Evolutionary conservation across 495 filamentous ascomycete species (phyloP), one percentile per base, ranked within the genome.

Genomic region (Pyrenula massariospora): DNA sequence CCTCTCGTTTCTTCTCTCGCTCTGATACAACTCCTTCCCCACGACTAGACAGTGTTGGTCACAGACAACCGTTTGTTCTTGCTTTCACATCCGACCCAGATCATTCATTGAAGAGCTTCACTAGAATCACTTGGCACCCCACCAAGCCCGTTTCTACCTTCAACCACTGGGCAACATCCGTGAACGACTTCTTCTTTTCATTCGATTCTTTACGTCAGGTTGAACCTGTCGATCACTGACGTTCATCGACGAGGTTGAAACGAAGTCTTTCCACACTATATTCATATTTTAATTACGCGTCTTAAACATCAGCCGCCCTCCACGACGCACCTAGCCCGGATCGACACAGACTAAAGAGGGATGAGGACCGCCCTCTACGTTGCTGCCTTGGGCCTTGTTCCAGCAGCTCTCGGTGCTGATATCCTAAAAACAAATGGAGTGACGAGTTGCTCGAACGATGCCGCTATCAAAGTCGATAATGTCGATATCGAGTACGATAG

Each of bases 361-460:
- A 42, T 42, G 31, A 42, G 31, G 31, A 42, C 31, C 15, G 15
- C 8, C 31, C 15, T 5, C 8, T 42, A 15, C 15, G 15, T 42
- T 42, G 31, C 31, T 8, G 31, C 31, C 31, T 42, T 42, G 31
- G 31, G 31, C 8, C 66, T 82, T 53, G 74, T 79, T 55, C 57
- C 64, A 24, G 65, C 65, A 54, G 73, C 66, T 23, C 61, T 81
- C 22, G 87, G 81, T 56, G 77, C 70, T 53, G 86, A 95, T 65
- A 74, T 91, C 19, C 79, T 98, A 23, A 80, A 84, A 63, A 96
- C 93, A 24, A 75, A 73, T 47, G 89, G 91, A 56, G 92, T 92
- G 72, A 83, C 74, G 62, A 82, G 79, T 57, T 98, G 93, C 72
- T 71, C 84, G 62, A 68, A 73, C 10, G 77, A 81, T 51, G 74